A percentile compares a stretch with the other conserved stretches of the same genome.
Evolutionary conservation across 148 eudicot species (phyloP).

Genomic region (Spergularia bocconei): DNA sequence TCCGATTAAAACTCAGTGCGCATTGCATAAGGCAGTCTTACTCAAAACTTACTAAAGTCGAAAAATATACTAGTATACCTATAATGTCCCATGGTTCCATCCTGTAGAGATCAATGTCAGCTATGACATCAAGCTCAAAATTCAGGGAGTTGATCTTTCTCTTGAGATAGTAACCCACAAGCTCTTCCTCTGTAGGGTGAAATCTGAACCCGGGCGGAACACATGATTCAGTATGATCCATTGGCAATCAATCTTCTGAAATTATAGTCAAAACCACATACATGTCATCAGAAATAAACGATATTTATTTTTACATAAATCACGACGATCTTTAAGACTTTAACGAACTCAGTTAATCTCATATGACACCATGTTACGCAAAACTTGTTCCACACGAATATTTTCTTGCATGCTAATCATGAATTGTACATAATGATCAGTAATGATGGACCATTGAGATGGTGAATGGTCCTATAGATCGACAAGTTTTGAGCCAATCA

Average conservation of each 20-base stretch:
- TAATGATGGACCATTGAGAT: conserved; percentile 5
- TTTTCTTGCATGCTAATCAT: conserved; percentile 11
- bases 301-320: not conserved
- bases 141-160: conserved; percentile 64
- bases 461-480: conserved; percentile 26
- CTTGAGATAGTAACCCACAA: conserved; percentile 73
- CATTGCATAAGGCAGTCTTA: too few species aligned
- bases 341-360: too few species aligned
- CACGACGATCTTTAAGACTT: too few species aligned
- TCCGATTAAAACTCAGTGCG: too few species aligned
- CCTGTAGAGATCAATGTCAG: conserved; percentile 74
- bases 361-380: not conserved
- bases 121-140: conserved; percentile 71
- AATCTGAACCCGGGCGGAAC: conserved; percentile 93
- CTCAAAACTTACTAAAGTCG: too few species aligned
- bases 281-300: not conserved
- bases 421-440: not conserved
- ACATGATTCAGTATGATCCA: conserved; percentile 59
- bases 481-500: conserved; percentile 30
- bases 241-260: conserved; percentile 17
- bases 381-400: too few species aligned
- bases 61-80: conserved; percentile 44
- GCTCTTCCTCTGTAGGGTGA: conserved; percentile 94
- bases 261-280: not conserved
- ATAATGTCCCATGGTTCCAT: conserved; percentile 96